Evolutionary conservation across 176 grass and related monocot species (phyloP).

Genomic region (bread wheat (Triticum aestivum)): DNA sequence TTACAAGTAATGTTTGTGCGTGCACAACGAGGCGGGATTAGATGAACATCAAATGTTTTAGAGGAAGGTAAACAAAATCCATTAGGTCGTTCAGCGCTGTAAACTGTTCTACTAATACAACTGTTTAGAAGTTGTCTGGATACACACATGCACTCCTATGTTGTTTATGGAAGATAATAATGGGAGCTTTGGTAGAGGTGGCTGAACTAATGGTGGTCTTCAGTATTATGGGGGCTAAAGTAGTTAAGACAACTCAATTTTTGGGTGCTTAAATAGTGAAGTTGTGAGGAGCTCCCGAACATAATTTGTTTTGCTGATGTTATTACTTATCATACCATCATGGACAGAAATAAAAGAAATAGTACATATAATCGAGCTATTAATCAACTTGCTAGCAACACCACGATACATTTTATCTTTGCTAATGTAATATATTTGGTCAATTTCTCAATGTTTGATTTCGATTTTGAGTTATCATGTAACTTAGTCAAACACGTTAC

Average conservation of each 20-base stretch:
- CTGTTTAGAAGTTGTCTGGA: not conserved
- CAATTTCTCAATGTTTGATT: not conserved
- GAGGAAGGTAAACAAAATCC: not conserved
- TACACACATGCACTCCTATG: not conserved
- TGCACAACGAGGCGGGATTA: not conserved
- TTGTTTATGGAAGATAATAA: not conserved
- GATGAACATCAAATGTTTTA: not conserved
- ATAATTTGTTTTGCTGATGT: not conserved
- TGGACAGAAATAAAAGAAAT: not conserved
- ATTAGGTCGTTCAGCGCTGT: not conserved
- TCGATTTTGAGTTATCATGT: not conserved
- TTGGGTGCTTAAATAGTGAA: not conserved
- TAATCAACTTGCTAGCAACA: not conserved
- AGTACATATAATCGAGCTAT: not conserved
- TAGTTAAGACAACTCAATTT: not conserved
- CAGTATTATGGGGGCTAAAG: not conserved
- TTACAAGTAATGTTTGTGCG: not conserved
- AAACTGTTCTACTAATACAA: not conserved
- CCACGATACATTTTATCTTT: not conserved
- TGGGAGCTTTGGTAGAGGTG: not conserved
- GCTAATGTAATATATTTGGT: not conserved
- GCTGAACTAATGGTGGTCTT: not conserved
- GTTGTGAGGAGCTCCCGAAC: not conserved
- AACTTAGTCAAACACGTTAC: constrained; percentile 9
- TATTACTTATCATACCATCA: not conserved